Base-by-base conservation (phyloP, 169 alveolate species). In the Eimeria praecox region DNA sequence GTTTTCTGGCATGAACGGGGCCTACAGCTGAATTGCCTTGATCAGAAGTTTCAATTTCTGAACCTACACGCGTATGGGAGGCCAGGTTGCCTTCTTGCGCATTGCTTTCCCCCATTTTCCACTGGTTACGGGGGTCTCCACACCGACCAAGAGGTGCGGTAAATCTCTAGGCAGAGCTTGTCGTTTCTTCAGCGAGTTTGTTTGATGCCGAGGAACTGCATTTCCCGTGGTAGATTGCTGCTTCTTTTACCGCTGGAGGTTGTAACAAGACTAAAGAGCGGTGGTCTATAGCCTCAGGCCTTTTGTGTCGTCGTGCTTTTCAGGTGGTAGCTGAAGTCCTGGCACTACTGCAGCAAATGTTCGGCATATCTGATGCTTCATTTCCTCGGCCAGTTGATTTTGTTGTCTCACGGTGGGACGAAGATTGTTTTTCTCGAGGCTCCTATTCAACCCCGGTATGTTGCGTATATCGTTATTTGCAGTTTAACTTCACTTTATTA, bases 261-360 rank as follows among this genome's bases (percentile, higher is more conserved):
- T 27, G 62, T 6, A 64, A 42, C 54, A 42, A 44, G 42, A 20
- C 89, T 14, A 73, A 80, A 44, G 40, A 14, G 89, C 87, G 40
- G 89, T 24, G 12, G 46, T 46, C 44, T 30, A 42, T 78, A 27
- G 88, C 66, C 42, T 5, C 66, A 10, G 42, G 5, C 14, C 10
- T 78, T 8, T 18, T n/a, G 35, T 46, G 38, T 44, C 12, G 35
- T 6, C 35, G 35, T 77, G 87, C 20, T 78, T 3, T n/a, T 20
- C 94, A 94, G 96, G 96, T 94, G 42, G 96, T 94, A 52, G 94
- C 96, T 46, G 96, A 94, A 71, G 96, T 85, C 30, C 88, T 94
- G 71, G 96, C 88, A 10, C 66, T 94, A 56, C 94, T 94, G 89
- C 96, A 94, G 94, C 94, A 77, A 52, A 94, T 94, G 96, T 94